Percentiles rank a stretch among this genome's conserved stretches.
These are phyloP conservation scores for Pichia rugopelliculosa DNA, from an alignment of 805 yeast species.

Conservation along the genomic window DNA sequence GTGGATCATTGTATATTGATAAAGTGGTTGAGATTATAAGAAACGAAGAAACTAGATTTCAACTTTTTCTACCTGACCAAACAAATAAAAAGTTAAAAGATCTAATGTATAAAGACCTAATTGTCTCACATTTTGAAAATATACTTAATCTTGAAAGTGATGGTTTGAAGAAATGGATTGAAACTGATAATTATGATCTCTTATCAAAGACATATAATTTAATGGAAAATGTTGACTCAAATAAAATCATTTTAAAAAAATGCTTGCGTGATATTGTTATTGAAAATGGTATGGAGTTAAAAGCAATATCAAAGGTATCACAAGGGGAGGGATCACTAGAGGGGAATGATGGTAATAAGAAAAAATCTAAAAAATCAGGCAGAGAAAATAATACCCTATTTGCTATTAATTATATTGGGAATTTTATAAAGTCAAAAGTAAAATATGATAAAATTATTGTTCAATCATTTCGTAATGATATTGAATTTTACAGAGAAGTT, in stretches of 20 bases:
- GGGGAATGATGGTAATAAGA: constrained; percentile 15
- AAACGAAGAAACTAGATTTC: constrained; percentile 55
- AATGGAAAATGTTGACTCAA: constrained; percentile 46
- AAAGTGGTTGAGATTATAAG: constrained; percentile 45
- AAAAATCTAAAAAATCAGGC: constrained; percentile 13
- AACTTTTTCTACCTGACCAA: constrained; percentile 44
- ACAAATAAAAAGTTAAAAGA: constrained; percentile 48
- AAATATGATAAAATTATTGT: constrained; percentile 44
- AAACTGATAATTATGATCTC: constrained; percentile 36
- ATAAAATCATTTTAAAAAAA: constrained; percentile 40
- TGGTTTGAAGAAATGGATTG: constrained; percentile 54
- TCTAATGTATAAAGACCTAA: constrained; percentile 52
- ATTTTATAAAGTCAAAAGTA: constrained; percentile 43
- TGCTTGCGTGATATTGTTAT: constrained; percentile 42
- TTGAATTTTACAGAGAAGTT: constrained; percentile 43
- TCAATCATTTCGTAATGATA: constrained; percentile 42
- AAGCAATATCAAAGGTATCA: constrained; percentile 19
- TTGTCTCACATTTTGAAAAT: constrained; percentile 48
- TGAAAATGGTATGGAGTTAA: constrained; percentile 37
- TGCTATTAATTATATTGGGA: constrained; percentile 65
- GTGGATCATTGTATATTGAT: constrained; percentile 51
- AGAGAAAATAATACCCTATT: constrained; percentile 37
- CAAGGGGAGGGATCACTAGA: constrained; percentile 6
- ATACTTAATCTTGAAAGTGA: constrained; percentile 45
- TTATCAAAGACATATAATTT: constrained; percentile 43